Evolutionary conservation across 306 rosid species (phyloP).

Genomic region (Alnus glutinosa): DNA sequence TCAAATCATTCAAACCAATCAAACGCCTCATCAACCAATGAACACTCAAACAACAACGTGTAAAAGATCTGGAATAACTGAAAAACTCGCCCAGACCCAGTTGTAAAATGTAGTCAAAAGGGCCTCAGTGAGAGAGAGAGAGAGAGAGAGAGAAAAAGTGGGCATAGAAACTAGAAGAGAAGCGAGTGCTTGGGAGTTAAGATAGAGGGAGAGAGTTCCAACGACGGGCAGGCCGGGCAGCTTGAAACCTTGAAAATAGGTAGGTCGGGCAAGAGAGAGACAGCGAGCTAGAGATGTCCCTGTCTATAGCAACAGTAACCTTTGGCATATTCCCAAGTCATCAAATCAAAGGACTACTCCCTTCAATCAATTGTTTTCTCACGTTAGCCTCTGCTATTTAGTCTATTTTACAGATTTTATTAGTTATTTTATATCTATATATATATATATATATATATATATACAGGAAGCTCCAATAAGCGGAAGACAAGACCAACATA

Average conservation of each 20-base stretch:
- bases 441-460: no score
- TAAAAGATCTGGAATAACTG: constrained; percentile 7
- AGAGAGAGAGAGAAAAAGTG: background rate
- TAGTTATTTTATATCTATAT: no score
- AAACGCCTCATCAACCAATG: background rate
- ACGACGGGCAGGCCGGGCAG: constrained; percentile 49
- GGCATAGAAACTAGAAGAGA: constrained; percentile 25
- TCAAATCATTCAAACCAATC: constrained; percentile 8
- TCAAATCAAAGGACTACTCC: background rate
- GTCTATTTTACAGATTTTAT: background rate
- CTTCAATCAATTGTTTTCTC: background rate
- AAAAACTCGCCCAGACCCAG: constrained; percentile 31
- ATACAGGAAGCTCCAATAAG: no score
- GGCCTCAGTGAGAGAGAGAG: constrained; percentile 11
- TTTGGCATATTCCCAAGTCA: constrained; percentile 12
- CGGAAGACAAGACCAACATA: no score
- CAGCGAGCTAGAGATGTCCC: constrained; percentile 3
- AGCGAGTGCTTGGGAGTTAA: constrained; percentile 39
- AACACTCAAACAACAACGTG: constrained; percentile 14
- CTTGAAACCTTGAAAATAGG: constrained; percentile 37
- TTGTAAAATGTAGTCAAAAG: constrained; percentile 33
- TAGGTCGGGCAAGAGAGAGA: constrained; percentile 58
- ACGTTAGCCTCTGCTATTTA: background rate
- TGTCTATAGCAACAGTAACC: constrained; percentile 13
- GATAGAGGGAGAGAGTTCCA: constrained; percentile 44